Evolutionary conservation across 2,329 filamentous ascomycete species (phyloP).

Genomic region (Canariomyces notabilis): DNA sequence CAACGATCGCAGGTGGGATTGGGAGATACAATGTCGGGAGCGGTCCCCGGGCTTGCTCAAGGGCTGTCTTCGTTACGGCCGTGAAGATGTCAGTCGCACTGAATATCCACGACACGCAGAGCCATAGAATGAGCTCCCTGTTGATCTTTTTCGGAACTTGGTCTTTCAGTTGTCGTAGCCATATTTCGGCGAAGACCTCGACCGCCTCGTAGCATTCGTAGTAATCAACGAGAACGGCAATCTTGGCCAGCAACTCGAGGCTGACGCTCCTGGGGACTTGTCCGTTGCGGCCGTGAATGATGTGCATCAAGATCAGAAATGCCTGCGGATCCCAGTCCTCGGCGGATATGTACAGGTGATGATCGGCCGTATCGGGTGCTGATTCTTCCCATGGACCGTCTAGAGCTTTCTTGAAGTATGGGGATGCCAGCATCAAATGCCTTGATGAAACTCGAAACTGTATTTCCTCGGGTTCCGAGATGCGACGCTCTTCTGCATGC

Average conservation of each 20-base stretch:
- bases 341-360: background rate
- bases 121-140: conserved; percentile 2
- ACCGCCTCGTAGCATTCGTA: conserved; percentile 1
- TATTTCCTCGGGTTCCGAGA: background rate
- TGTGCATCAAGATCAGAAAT: background rate
- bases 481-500: background rate
- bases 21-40: conserved; percentile 6
- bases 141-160: background rate
- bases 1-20: conserved; percentile 5
- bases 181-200: conserved; percentile 1
- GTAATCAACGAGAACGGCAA: conserved; percentile 5
- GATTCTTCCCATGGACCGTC: background rate
- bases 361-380: background rate
- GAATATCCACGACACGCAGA: conserved; percentile 3
- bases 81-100: background rate
- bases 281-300: conserved; percentile 3
- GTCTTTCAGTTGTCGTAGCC: background rate
- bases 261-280: conserved; percentile 1
- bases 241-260: conserved; percentile 7
- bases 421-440: background rate
- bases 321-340: background rate
- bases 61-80: conserved; percentile 2
- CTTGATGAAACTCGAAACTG: background rate
- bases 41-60: conserved; percentile 1
- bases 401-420: background rate